These are phyloP conservation scores for Forsythia suspensa DNA, from an alignment of 257 asterid genomes.

Conservation along the genomic window DNA sequence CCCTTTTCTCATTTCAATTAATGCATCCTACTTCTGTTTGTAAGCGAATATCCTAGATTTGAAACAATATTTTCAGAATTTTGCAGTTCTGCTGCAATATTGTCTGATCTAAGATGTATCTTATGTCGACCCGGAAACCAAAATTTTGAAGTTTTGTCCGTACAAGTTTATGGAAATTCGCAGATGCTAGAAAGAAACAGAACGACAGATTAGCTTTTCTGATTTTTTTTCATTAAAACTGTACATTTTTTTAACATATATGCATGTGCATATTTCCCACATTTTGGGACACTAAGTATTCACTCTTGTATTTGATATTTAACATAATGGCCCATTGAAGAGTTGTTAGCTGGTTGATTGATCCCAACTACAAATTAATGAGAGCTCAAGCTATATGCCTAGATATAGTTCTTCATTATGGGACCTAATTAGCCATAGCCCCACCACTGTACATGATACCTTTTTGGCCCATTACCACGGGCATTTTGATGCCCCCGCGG, in stretches of 20 bases:
- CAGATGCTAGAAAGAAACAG: background rate
- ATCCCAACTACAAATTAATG: slow-evolving; percentile 49
- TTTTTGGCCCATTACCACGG: slow-evolving; percentile 30
- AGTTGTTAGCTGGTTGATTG: slow-evolving; percentile 32
- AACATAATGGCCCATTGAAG: slow-evolving; percentile 32
- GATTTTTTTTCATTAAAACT: slow-evolving; percentile 6
- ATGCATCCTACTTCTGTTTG: background rate
- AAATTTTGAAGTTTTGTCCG: background rate
- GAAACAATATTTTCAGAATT: background rate
- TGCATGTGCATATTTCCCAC: slow-evolving; percentile 44
- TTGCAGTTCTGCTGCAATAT: slow-evolving; percentile 10
- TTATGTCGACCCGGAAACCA: background rate
- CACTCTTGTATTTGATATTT: slow-evolving; percentile 19
- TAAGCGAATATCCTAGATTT: background rate
- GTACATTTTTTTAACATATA: slow-evolving; percentile 13
- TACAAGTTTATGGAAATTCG: background rate
- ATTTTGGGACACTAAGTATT: slow-evolving; percentile 18
- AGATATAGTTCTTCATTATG: slow-evolving; percentile 17
- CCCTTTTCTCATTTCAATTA: background rate
- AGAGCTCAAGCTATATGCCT: slow-evolving; percentile 15
- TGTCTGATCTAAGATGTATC: background rate
- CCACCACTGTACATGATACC: slow-evolving; percentile 22
- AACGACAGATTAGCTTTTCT: background rate
- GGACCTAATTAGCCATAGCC: slow-evolving; percentile 1
- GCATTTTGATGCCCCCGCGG: slow-evolving; percentile 30